These are phyloP conservation scores for Fusarium dimerum DNA, from an alignment of 2,329 filamentous ascomycete genomes.

Conservation along the genomic window DNA sequence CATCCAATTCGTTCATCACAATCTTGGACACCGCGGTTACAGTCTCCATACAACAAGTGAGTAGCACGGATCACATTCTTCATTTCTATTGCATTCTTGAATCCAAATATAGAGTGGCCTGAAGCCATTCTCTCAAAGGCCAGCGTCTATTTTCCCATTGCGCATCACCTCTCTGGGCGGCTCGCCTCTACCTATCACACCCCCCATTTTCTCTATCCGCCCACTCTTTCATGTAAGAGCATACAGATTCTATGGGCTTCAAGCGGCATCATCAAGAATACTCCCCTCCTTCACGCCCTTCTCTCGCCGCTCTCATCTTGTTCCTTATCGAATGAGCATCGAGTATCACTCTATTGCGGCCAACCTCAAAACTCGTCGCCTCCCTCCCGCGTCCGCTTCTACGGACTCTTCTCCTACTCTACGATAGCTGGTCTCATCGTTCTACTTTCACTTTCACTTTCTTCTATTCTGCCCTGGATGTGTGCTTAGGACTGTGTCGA, in stretches of 20 bases:
- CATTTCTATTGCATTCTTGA: slow-evolving; percentile 13
- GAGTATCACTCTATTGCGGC: slow-evolving; percentile 29
- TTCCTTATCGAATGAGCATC: slow-evolving; percentile 33
- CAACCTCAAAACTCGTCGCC: slow-evolving; percentile 53
- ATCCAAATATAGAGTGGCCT: slow-evolving; percentile 39
- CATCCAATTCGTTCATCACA: neutral
- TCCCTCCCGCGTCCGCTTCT: slow-evolving; percentile 41
- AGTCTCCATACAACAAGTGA: neutral
- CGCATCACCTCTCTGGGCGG: slow-evolving; percentile 25
- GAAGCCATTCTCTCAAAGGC: slow-evolving; percentile 14
- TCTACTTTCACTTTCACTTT: slow-evolving; percentile 36
- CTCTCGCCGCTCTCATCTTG: slow-evolving; percentile 40
- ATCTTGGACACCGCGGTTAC: neutral
- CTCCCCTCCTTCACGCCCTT: slow-evolving; percentile 24
- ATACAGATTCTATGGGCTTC: slow-evolving; percentile 26
- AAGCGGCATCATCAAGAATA: neutral
- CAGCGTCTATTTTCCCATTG: slow-evolving; percentile 29
- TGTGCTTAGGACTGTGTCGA: slow-evolving; percentile 29
- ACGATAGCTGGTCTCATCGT: slow-evolving; percentile 60
- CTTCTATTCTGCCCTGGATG: slow-evolving; percentile 31
- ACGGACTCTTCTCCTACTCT: slow-evolving; percentile 40
- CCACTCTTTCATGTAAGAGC: slow-evolving; percentile 28
- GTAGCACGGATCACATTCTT: slow-evolving; percentile 2
- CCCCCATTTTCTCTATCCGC: slow-evolving; percentile 17
- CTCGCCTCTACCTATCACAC: slow-evolving; percentile 32